These are phyloP conservation scores for Neurospora discreta DNA, from an alignment of 495 filamentous ascomycete genomes.

Conservation along the genomic window DNA sequence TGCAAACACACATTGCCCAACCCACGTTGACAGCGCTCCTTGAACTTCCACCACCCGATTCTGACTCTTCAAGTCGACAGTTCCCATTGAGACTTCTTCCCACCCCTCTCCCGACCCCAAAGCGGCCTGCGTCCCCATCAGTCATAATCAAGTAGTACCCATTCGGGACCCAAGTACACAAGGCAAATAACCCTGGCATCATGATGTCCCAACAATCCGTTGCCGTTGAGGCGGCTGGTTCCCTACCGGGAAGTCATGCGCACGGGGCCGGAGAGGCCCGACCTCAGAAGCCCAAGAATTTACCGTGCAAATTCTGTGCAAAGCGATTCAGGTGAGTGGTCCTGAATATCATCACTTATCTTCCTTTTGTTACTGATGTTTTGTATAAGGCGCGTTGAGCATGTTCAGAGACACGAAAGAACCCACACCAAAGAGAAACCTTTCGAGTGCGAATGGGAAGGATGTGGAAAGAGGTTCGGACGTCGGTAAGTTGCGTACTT, in stretches of 20 bases:
- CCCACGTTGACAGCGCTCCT: background rate
- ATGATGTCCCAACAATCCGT: conserved; percentile 41
- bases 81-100: conserved; percentile 10
- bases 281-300: conserved; percentile 42
- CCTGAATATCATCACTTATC: background rate
- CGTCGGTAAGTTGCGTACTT: conserved; percentile 35
- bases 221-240: conserved; percentile 35
- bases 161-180: conserved; percentile 28
- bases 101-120: conserved; percentile 9
- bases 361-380: conserved; percentile 24
- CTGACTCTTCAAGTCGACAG: conserved; percentile 3
- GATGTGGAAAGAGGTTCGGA: conserved; percentile 47
- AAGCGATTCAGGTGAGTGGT: conserved; percentile 42
- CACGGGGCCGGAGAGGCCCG: conserved; percentile 36
- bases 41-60: conserved; percentile 7
- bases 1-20: conserved; percentile 15
- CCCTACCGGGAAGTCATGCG: conserved; percentile 23
- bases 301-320: conserved; percentile 45
- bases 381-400: conserved; percentile 44
- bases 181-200: conserved; percentile 17
- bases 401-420: conserved; percentile 49
- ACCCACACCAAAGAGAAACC: conserved; percentile 53
- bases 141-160: conserved; percentile 24
- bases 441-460: conserved; percentile 40
- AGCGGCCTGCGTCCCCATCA: background rate